Conservation (phyloP, 192 early-diverging fungal species). For the Coemansia sp. region DNA sequence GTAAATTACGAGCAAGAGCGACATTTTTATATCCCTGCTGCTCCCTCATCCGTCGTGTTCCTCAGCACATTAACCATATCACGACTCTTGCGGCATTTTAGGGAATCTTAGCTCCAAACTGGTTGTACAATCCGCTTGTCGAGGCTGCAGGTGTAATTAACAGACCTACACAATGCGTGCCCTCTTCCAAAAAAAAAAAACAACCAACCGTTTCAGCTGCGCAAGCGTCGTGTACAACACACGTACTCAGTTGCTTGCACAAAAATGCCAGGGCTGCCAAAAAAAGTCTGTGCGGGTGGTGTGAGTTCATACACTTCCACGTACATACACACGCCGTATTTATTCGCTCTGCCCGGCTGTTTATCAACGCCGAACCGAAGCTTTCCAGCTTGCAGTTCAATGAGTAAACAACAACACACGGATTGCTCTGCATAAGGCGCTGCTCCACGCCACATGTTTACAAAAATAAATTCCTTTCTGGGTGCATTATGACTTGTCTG, state of each 20-base stretch:
- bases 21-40: neutral
- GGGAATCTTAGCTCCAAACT: neutral
- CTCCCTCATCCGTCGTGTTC: neutral
- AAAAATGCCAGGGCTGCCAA: neutral
- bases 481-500: neutral
- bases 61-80: neutral
- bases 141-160: neutral
- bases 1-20: constrained; percentile 2
- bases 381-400: neutral
- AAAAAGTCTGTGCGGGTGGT: no score
- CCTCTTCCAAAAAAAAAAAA: neutral
- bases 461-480: constrained; percentile 4
- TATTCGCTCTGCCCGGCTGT: neutral
- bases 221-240: neutral
- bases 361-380: neutral
- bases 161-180: neutral
- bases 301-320: no score
- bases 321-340: no score
- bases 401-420: constrained; percentile 3
- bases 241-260: neutral
- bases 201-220: neutral
- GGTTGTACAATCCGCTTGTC: neutral
- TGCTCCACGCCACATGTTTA: constrained; percentile 10
- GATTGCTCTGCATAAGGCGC: constrained; percentile 1
- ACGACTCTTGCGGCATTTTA: neutral